A percentile compares a stretch with the other conserved stretches of the same genome.
Conservation (phyloP, 345 rosid species). For the Arabidopsis thaliana region DNA sequence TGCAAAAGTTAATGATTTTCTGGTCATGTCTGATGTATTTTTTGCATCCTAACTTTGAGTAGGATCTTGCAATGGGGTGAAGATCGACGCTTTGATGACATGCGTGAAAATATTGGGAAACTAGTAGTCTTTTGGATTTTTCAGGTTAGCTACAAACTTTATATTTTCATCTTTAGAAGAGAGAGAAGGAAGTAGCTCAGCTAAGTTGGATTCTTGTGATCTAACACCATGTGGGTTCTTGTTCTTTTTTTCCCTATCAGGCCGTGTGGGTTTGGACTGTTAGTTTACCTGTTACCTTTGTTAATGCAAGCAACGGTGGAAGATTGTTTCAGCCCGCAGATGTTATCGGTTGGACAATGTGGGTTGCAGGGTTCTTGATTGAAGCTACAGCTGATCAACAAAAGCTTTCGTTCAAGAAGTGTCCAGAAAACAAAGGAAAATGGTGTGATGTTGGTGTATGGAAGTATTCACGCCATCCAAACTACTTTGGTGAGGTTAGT, state of each 20-base stretch:
- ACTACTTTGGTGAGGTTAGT: conserved; percentile 94
- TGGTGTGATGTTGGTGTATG: conserved; percentile 90
- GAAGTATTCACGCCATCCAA: conserved; percentile 88
- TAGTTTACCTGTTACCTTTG: conserved; percentile 87
- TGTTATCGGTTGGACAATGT: conserved; percentile 87
- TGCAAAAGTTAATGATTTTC: not conserved
- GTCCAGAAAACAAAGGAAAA: conserved; percentile 77
- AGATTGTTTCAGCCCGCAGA: conserved; percentile 68
- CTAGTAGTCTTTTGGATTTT: conserved; percentile 79
- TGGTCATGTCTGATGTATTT: conserved; percentile 19
- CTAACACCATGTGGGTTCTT: conserved; percentile 9
- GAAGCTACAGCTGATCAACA: conserved; percentile 93
- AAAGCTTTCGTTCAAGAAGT: conserved; percentile 75
- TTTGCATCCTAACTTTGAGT: conserved; percentile 6
- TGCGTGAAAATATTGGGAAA: conserved; percentile 74
- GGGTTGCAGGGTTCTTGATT: conserved; percentile 60
- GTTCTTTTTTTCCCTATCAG: conserved; percentile 45
- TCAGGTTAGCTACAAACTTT: conserved; percentile 59
- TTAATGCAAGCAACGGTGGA: conserved; percentile 75
- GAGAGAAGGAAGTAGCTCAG: not conserved
- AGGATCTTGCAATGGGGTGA: conserved; percentile 97
- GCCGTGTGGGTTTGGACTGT: conserved; percentile 98
- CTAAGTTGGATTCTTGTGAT: conserved; percentile 17
- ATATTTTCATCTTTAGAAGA: conserved; percentile 13
- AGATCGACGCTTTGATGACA: conserved; percentile 86